Percentiles rank a stretch among this genome's conserved stretches.
phyloP scores from a whole-genome alignment of 495 filamentous ascomycete species.

The Staphylotrichum longicolle region DNA sequence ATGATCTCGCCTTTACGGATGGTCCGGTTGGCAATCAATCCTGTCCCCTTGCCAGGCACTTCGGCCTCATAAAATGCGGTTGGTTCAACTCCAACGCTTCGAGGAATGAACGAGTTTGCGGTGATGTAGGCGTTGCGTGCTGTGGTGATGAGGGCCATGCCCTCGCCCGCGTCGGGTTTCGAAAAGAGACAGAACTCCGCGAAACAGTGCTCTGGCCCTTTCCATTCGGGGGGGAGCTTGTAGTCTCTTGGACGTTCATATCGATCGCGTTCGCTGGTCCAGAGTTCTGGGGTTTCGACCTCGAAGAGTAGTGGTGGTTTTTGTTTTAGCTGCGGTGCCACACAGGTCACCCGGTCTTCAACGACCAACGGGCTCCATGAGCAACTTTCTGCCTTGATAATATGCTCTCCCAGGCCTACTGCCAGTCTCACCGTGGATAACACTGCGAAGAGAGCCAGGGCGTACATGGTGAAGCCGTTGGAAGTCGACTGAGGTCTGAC shows the following conservation, averaged over 20 bases:
- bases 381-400: neutral
- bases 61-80: constrained; percentile 31
- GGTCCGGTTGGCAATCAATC: constrained; percentile 39
- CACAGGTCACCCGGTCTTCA: neutral
- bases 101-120: constrained; percentile 18
- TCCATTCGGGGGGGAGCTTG: constrained; percentile 26
- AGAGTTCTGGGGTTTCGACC: neutral
- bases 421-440: neutral
- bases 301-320: neutral
- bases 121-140: constrained; percentile 29
- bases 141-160: constrained; percentile 37
- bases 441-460: neutral
- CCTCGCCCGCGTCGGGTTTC: constrained; percentile 30
- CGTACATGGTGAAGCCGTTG: neutral
- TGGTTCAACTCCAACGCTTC: constrained; percentile 5
- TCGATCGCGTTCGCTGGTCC: neutral
- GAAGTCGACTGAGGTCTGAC: too few relatives aligned
- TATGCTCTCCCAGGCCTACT: neutral
- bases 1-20: constrained; percentile 42
- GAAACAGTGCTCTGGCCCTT: constrained; percentile 39
- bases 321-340: neutral
- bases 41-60: constrained; percentile 41
- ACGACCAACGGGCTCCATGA: neutral
- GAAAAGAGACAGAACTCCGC: constrained; percentile 39
- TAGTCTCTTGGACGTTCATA: neutral